These are phyloP conservation scores for Dictyophora rubrovolvata DNA, from an alignment of 768 basidiomycete genomes.

Conservation along the genomic window DNA sequence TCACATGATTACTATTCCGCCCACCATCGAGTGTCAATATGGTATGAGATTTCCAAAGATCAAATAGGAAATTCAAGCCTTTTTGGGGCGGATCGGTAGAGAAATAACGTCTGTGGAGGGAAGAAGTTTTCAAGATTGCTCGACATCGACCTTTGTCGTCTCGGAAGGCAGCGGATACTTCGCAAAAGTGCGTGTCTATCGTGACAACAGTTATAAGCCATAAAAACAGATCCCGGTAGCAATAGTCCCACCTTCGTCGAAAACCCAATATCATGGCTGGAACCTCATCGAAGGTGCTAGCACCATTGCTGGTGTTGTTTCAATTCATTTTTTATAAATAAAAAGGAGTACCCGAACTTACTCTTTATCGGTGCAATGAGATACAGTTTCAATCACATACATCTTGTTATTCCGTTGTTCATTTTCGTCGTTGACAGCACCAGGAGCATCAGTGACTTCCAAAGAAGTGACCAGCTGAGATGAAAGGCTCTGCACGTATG, in stretches of 20 bases:
- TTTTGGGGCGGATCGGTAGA: background rate
- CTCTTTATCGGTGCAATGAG: background rate
- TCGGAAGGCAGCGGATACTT: constrained; percentile 5
- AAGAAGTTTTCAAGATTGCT: background rate
- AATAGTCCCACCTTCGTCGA: background rate
- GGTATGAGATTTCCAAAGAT: too few species aligned
- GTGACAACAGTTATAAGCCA: background rate
- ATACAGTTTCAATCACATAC: constrained; percentile 6
- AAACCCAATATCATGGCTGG: too few species aligned
- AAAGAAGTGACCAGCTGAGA: constrained; percentile 41
- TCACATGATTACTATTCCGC: too few species aligned
- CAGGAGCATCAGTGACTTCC: constrained; percentile 65
- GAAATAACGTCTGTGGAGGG: background rate
- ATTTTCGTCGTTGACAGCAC: constrained; percentile 17
- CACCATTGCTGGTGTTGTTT: too few species aligned
- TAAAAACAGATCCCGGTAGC: background rate
- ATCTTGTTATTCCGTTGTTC: constrained; percentile 6
- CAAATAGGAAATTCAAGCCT: too few species aligned
- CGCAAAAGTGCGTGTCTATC: constrained; percentile 1
- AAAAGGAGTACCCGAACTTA: background rate
- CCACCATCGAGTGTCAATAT: too few species aligned
- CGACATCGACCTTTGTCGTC: background rate
- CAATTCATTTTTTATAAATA: too few species aligned
- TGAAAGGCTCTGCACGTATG: constrained; percentile 34
- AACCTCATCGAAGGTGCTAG: too few species aligned